Evolutionary conservation across 441 rosid genomes (phyloP), one percentile per base, ranked within the genome.

Genomic region (Croton setiger): DNA sequence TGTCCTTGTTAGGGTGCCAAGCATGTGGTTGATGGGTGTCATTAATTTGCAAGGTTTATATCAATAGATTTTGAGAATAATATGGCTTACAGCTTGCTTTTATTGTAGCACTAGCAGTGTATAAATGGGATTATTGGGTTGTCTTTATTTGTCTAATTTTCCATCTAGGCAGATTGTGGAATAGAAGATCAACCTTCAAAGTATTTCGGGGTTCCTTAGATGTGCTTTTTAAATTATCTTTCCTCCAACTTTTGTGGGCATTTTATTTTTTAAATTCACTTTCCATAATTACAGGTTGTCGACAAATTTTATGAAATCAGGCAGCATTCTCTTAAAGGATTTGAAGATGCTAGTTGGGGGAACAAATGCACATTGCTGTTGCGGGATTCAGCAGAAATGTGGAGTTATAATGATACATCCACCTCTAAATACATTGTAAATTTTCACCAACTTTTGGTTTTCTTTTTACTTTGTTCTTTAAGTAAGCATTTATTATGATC

Each of bases 351-450:
- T 58, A 86, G 69, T 73, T 85, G 79, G 84, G 90, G 89, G 67
- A 84, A 89, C 64, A 91, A 91, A 81, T 90, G 91, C 78, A 70
- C 76, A 56, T 81, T 79, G 74, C 85, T 96, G 54, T 74, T 96
- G 78, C 80, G 75, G 47, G 97, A 91, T 78, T 85, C 97, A 57
- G 65, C 56, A 15, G 97, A 90, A 72, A 69, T 78, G 64, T 96
- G 99, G 98, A 89, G 81, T 74, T 91, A 84, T 76, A 88, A 88
- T 80, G 97, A 92, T 78, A 72, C 84, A 55, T 92, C 99, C 51
- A 88, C 93, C 57, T 79, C 93, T 60, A 79, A 85, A 63, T 96
- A 91, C 81, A 86, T 91, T 57, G 99, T 92, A 86, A 87, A 86
- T 79, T 79, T 76, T 72, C 54, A 39, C 60, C 66, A 66, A 47